These are phyloP conservation scores for Cladosporium velox DNA, from an alignment of 2,329 filamentous ascomycete genomes.

Conservation along the genomic window DNA sequence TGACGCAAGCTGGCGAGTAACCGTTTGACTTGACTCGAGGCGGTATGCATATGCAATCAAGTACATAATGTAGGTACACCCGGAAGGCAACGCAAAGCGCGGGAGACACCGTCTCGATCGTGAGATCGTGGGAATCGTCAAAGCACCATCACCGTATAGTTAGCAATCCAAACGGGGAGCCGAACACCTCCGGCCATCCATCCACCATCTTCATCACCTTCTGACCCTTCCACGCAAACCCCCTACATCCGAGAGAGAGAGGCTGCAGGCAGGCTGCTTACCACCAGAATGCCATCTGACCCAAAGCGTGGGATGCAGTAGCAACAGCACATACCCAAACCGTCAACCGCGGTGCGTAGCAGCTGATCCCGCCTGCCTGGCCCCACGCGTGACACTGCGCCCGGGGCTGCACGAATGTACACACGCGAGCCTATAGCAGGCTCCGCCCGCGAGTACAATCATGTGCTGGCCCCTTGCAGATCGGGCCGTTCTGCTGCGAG, in stretches of 20 bases:
- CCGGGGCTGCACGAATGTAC: neutral
- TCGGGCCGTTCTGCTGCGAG: slow-evolving; percentile 7
- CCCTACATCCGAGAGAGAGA: neutral
- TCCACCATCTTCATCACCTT: neutral
- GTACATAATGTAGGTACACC: slow-evolving; percentile 12
- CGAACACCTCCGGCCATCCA: slow-evolving; percentile 10
- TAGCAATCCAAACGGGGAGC: neutral
- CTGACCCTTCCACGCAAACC: neutral
- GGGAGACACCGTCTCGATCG: neutral
- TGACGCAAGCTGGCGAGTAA: slow-evolving; percentile 7
- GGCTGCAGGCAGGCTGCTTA: slow-evolving; percentile 3
- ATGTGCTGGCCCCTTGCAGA: slow-evolving; percentile 11
- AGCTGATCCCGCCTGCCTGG: neutral
- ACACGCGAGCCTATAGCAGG: slow-evolving; percentile 6
- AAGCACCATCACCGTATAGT: neutral
- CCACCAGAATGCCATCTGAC: slow-evolving; percentile 7
- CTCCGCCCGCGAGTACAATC: neutral
- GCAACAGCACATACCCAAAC: slow-evolving; percentile 8
- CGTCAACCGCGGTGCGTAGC: neutral
- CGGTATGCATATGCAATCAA: neutral
- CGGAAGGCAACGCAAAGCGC: slow-evolving; percentile 4
- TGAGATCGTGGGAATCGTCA: neutral
- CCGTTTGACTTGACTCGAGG: neutral
- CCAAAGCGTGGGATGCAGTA: slow-evolving; percentile 9
- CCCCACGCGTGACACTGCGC: slow-evolving; percentile 9